These are phyloP conservation scores for Talaromyces liani DNA, from an alignment of 495 filamentous ascomycete genomes.

Conservation along the genomic window DNA sequence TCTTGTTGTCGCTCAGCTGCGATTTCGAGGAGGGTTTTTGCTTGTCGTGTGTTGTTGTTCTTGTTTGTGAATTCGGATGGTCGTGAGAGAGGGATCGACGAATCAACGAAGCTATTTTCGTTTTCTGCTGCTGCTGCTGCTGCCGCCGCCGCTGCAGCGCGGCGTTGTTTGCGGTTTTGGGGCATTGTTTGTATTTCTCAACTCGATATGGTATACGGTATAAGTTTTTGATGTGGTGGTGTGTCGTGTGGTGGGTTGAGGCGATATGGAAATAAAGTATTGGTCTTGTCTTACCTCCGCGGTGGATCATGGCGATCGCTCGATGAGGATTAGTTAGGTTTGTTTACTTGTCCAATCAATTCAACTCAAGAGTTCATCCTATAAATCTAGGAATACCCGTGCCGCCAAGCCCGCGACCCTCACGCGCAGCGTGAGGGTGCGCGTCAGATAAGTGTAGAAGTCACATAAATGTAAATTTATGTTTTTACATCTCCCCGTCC, in stretches of 20 bases:
- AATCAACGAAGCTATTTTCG: slow-evolving; percentile 13
- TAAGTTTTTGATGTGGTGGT: neutral
- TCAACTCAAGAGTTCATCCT: too few species aligned
- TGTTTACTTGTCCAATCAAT: neutral
- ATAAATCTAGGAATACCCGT: too few species aligned
- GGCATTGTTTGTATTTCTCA: neutral
- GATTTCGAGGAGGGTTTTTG: slow-evolving; percentile 43
- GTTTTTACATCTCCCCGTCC: too few species aligned
- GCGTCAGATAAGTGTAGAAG: too few species aligned
- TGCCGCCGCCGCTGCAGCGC: slow-evolving; percentile 22
- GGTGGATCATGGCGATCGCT: neutral
- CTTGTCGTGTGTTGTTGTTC: slow-evolving; percentile 14
- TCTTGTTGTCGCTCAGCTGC: slow-evolving; percentile 40
- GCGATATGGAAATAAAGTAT: neutral
- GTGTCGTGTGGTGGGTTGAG: neutral
- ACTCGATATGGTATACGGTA: neutral
- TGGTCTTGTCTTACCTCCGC: neutral
- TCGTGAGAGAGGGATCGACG: slow-evolving; percentile 29
- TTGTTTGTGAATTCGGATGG: slow-evolving; percentile 16
- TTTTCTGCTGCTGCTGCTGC: slow-evolving; percentile 12
- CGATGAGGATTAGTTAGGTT: neutral
- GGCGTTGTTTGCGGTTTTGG: slow-evolving; percentile 42
- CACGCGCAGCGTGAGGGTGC: too few species aligned
- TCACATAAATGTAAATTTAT: too few species aligned
- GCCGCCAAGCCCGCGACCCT: too few species aligned